These are phyloP conservation scores for Lactarius evosmus DNA, from an alignment of 768 basidiomycete genomes.

Conservation along the genomic window DNA sequence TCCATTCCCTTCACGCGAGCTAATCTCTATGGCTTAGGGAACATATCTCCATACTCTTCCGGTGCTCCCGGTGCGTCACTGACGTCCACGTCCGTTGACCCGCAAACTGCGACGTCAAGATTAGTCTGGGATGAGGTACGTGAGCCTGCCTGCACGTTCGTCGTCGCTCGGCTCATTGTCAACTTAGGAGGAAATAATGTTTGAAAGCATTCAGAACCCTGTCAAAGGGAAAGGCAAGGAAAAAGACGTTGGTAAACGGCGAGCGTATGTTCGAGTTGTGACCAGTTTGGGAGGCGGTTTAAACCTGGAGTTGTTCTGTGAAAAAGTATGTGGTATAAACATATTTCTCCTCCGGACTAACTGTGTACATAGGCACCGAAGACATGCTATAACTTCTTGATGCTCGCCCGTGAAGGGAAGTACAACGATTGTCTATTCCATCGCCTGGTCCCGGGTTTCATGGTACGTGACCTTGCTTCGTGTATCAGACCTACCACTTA, in stretches of 20 bases:
- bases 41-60: constrained; percentile 85
- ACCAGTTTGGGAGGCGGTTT: constrained; percentile 86
- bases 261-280: constrained; percentile 94
- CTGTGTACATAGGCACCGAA: constrained; percentile 72
- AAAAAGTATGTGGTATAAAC: constrained; percentile 55
- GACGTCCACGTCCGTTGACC: constrained; percentile 88
- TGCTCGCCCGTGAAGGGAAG: constrained; percentile 86
- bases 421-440: constrained; percentile 92
- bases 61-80: constrained; percentile 90
- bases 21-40: constrained; percentile 52
- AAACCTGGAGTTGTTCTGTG: constrained; percentile 84
- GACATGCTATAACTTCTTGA: constrained; percentile 97
- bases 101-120: constrained; percentile 65
- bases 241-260: constrained; percentile 85
- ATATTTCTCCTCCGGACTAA: constrained; percentile 10
- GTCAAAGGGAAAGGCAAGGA: constrained; percentile 87
- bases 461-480: constrained; percentile 51
- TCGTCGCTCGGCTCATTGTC: constrained; percentile 5
- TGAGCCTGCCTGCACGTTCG: constrained; percentile 5
- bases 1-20: not conserved
- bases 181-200: constrained; percentile 90
- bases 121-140: constrained; percentile 91
- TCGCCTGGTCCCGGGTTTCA: constrained; percentile 89
- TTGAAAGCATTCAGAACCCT: constrained; percentile 82
- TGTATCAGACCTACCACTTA: constrained; percentile 15